These are phyloP conservation scores for Elongisporangium prolatum DNA, from an alignment of 352 stramenopile species.

Conservation along the genomic window DNA sequence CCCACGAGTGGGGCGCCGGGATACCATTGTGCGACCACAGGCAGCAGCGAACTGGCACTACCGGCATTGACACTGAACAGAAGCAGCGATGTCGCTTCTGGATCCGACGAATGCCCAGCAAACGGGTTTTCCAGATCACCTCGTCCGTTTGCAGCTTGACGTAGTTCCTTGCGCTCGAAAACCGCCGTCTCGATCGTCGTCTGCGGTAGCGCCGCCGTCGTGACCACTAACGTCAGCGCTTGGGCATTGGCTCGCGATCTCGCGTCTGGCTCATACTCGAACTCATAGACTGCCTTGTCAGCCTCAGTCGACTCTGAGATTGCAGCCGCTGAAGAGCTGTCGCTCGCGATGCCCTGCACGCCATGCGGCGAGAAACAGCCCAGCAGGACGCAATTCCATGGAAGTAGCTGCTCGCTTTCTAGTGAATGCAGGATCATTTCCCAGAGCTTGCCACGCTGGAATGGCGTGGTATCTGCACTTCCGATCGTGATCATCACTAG, in stretches of 20 bases:
- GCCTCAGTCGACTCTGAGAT: not conserved
- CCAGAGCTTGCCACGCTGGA: conserved; percentile 35
- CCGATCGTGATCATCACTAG: conserved; percentile 33
- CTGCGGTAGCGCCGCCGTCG: conserved; percentile 35
- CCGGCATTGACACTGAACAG: conserved; percentile 53
- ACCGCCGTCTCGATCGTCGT: conserved; percentile 35
- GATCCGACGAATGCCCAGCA: not conserved
- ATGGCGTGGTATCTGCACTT: conserved; percentile 18
- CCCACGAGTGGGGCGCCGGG: conserved; percentile 32
- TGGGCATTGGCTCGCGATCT: conserved; percentile 5
- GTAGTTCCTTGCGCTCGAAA: conserved; percentile 54
- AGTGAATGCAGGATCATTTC: conserved; percentile 24
- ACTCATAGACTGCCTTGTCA: not conserved
- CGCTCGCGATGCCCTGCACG: conserved; percentile 12
- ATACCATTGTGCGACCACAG: conserved; percentile 29
- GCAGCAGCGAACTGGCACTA: conserved; percentile 35
- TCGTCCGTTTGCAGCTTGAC: conserved; percentile 14
- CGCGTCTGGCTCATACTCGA: not conserved
- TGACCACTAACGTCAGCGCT: conserved; percentile 24
- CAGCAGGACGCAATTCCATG: conserved; percentile 31
- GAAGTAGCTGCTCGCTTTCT: conserved; percentile 29
- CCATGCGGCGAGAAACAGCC: conserved; percentile 31
- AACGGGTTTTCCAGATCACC: conserved; percentile 34
- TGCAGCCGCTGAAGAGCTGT: not conserved
- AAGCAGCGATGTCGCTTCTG: conserved; percentile 31